Base-by-base conservation (phyloP, 371 early-diverging fungal species). In the Parasitella parasitica region DNA sequence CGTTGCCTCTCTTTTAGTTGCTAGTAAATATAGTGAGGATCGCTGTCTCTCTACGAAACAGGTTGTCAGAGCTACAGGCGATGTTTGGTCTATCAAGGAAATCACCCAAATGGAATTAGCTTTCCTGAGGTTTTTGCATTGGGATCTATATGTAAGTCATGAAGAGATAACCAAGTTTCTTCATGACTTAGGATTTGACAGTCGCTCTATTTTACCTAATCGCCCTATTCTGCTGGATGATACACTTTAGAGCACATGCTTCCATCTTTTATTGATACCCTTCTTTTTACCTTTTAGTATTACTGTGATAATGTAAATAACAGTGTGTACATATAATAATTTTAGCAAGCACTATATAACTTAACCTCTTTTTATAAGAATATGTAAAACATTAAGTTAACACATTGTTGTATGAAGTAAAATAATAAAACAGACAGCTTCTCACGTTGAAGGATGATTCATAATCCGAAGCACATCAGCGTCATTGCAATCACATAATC, bases 11-110 rank as follows among this genome's bases (percentile, higher is more conserved):
- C 32, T 81, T 0, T 61, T 81, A 38, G 69, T 81, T 2, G 81
- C 81, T 8, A 76, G 75, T 56, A 81, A 81, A 66, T 81, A 68
- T 37, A 73, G 66, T 46, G 81, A 81, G 53, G 81, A 81, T 49
- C 63, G 74, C 24, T 74, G 67, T 43, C 34, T 81, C 18, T 74
- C 78, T n/a, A 75, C 78, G 15, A 71, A 68, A 53, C 71, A 78
- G 38, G 67, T 81, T 5, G 78, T 81, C 0, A 75, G 70, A 59
- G 81, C 78, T 16, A 74, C 81, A 0, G 81, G 81, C 12, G 78
- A 81, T 57, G 78, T 81, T 9, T 81, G 81, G 81, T 71, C 81
- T 20, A 76, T 78, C 58, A 78, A 76, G 57, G 81, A 81, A 57
- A 81, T 78, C 36, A 76, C 81, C 18, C 71, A 73, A 26, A 81